Evolutionary conservation across 108 stramenopile genomes (phyloP).

Genomic region (Mediolabrus comicus): DNA sequence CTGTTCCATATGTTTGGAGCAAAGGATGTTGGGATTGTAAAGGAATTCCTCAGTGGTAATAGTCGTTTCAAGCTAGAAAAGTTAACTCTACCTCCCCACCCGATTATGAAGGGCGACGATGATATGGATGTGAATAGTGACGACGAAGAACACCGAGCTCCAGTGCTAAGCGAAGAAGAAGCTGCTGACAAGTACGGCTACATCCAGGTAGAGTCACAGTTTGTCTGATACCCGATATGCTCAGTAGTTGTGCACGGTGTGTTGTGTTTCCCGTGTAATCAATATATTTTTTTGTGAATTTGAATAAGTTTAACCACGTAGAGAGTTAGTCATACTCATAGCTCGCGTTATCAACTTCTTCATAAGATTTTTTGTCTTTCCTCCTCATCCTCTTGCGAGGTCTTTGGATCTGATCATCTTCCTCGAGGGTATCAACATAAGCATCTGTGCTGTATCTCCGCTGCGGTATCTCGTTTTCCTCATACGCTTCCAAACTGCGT

Average conservation of each 20-base stretch:
- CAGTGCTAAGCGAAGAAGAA: neutral
- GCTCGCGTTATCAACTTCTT: too few species aligned
- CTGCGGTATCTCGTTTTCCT: neutral
- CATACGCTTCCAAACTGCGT: neutral
- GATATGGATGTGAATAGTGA: neutral
- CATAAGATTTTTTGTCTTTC: too few species aligned
- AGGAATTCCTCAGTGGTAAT: neutral
- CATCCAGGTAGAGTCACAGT: neutral
- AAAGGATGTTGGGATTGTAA: neutral
- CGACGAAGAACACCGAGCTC: neutral
- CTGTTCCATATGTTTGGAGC: neutral
- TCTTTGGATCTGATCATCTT: neutral
- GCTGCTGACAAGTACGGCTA: neutral
- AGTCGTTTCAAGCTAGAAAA: neutral
- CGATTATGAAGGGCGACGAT: neutral
- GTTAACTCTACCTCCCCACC: neutral
- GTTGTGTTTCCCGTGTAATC: too few species aligned
- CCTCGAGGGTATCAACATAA: neutral
- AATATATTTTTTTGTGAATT: too few species aligned
- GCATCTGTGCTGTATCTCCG: constrained; percentile 1
- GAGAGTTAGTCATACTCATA: too few species aligned
- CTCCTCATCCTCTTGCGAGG: too few species aligned
- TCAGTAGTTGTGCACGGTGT: too few species aligned
- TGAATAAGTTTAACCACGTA: too few species aligned
- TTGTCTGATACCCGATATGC: too few species aligned